Evolutionary conservation across 768 basidiomycete genomes (phyloP).

Genomic region (Suillus americanus): DNA sequence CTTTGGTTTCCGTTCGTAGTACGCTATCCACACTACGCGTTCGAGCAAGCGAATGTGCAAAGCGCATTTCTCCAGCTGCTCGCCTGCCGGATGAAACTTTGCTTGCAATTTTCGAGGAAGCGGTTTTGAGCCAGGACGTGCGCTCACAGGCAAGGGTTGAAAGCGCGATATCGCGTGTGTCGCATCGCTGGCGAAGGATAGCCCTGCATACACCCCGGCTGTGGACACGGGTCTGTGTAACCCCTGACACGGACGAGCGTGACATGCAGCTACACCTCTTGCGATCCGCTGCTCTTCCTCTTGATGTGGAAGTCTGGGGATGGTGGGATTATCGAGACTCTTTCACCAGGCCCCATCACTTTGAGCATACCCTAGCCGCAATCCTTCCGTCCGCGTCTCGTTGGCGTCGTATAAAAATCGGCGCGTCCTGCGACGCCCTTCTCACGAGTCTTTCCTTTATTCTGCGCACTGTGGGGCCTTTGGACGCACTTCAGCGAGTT

Average conservation of each 20-base stretch:
- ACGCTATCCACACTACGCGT: conserved; percentile 17
- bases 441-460: conserved; percentile 30
- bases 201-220: conserved; percentile 29
- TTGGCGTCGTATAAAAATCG: conserved; percentile 29
- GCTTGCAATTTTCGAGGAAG: conserved; percentile 30
- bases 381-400: conserved; percentile 26
- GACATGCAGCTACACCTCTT: neutral
- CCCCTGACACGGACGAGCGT: conserved; percentile 14
- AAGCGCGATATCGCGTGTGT: conserved; percentile 29
- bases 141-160: conserved; percentile 20
- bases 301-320: conserved; percentile 27
- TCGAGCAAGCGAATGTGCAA: conserved; percentile 30
- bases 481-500: conserved; percentile 27
- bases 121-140: conserved; percentile 24
- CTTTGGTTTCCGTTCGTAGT: neutral
- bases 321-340: conserved; percentile 33
- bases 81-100: conserved; percentile 32
- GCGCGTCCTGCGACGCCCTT: conserved; percentile 27
- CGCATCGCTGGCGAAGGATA: conserved; percentile 33
- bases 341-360: conserved; percentile 18
- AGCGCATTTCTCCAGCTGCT: conserved; percentile 28
- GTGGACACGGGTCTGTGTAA: conserved; percentile 28
- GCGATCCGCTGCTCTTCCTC: conserved; percentile 8
- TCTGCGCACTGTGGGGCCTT: conserved; percentile 17
- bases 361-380: conserved; percentile 25